Evolutionary conservation across 768 basidiomycete genomes (phyloP), one percentile per base, ranked within the genome.

Genomic region (Fibroporia radiculosa): DNA sequence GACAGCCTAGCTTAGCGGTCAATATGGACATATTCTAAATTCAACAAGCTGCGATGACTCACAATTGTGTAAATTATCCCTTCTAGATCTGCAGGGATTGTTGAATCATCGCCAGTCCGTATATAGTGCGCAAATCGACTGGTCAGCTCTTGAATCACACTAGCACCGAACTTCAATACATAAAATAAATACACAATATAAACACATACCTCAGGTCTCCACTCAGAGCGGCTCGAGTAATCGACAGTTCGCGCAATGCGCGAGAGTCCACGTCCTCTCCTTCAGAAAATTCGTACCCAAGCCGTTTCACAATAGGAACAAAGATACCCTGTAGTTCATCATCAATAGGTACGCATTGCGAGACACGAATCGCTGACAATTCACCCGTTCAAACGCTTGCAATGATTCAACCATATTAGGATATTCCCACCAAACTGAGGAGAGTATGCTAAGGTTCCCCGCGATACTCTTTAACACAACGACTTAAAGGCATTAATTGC

Each of bases 401-500:
- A 93, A 57, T 37, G 71, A 67, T 28, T 70, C 72, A 27, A 66
- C 69, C 52, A 72, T 67, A 23, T 66, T 70, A 26, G 63, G 67
- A 56, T 90, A 67, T 62, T 95, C 92, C 85, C 89, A 96, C 86
- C 91, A 96, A 2, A 79, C 75, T 6, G 70, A 73, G 8, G 69
- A 59, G 24, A 96, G 62, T 27, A 66, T 61, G 22, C 57, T 53
- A 40, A 97, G 62, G 40, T 72, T 78, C 10, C 68, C 66, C 3
- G 72, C 64, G 37, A 93, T 79, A 45, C 78, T 78, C 39, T 76
- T 69, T 90, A 87, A 93, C 13, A 95, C 88, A 48, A 90, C 71
- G 63, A 81, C 91, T 91, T 54, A n/a, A 32, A 40, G 24, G 31
- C 7, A 25, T 33, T 19, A 47, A 20, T 31, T n/a, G 29, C n/a